Conservation (phyloP, 1,284 basidiomycete species). For the Tilletiaria anomala region DNA sequence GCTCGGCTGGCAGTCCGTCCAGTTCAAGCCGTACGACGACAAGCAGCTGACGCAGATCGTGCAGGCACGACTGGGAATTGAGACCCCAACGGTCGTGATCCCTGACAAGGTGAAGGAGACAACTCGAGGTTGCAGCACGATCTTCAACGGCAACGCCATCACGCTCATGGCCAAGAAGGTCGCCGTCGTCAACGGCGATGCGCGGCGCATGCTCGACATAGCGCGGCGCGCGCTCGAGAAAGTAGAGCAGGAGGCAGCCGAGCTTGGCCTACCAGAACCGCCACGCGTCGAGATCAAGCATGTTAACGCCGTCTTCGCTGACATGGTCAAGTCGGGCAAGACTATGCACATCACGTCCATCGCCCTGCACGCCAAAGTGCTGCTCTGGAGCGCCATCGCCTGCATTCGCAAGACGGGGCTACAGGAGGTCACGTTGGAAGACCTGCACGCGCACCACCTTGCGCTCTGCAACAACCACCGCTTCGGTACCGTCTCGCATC, state of each 20-base stretch:
- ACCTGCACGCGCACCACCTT: slow-evolving; percentile 44
- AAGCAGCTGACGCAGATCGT: slow-evolving; percentile 74
- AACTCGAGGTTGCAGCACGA: slow-evolving; percentile 48
- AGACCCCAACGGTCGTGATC: neutral
- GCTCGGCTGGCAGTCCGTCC: slow-evolving; percentile 85
- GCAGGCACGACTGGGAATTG: slow-evolving; percentile 52
- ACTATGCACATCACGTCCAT: slow-evolving; percentile 38
- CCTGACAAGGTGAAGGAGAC: neutral
- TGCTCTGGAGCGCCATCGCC: slow-evolving; percentile 60
- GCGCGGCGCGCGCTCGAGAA: slow-evolving; percentile 48
- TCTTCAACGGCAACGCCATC: slow-evolving; percentile 56
- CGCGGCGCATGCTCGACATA: slow-evolving; percentile 79
- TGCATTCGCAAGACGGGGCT: slow-evolving; percentile 72
- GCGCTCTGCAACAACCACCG: slow-evolving; percentile 21
- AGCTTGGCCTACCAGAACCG: slow-evolving; percentile 15
- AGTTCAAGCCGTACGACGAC: slow-evolving; percentile 81
- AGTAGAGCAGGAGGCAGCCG: slow-evolving; percentile 9
- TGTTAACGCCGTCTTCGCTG: slow-evolving; percentile 65
- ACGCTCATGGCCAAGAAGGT: slow-evolving; percentile 82
- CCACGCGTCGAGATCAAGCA: slow-evolving; percentile 62
- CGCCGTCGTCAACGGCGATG: slow-evolving; percentile 84
- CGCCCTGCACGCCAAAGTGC: slow-evolving; percentile 25
- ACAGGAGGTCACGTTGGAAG: slow-evolving; percentile 68
- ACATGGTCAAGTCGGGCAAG: slow-evolving; percentile 81
- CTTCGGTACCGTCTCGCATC: slow-evolving; percentile 2